phyloP scores from a whole-genome alignment of 2,329 filamentous ascomycete genomes.

The Geosmithia putterillii region DNA sequence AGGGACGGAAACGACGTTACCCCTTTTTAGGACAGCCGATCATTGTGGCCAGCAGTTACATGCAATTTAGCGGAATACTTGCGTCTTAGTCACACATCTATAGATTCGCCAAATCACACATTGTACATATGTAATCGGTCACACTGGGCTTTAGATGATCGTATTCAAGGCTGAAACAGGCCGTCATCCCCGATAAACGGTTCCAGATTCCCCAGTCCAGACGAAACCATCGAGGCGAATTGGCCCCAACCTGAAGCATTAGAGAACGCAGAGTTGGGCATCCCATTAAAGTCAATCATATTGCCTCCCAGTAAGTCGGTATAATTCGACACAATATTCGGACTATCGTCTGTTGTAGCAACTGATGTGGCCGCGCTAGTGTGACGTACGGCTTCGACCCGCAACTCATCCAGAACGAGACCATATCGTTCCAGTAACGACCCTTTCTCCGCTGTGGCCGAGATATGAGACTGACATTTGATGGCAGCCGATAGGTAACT shows the following conservation, averaged over 20 bases:
- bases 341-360: slow-evolving; percentile 3
- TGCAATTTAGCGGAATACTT: no score
- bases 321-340: slow-evolving; percentile 8
- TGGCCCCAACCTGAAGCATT: slow-evolving; percentile 11
- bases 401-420: slow-evolving; percentile 24
- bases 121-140: no score
- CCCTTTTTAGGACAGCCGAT: no score
- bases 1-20: no score
- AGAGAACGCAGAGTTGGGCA: slow-evolving; percentile 7
- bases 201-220: slow-evolving; percentile 12
- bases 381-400: slow-evolving; percentile 6
- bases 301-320: slow-evolving; percentile 5
- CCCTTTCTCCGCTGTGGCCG: slow-evolving; percentile 19
- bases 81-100: no score
- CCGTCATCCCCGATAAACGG: slow-evolving; percentile 5
- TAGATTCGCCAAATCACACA: no score
- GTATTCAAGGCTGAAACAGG: background rate
- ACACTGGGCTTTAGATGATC: no score
- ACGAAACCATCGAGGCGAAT: slow-evolving; percentile 13
- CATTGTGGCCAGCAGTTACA: no score
- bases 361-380: background rate
- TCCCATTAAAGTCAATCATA: slow-evolving; percentile 11
- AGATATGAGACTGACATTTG: slow-evolving; percentile 25
- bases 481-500: slow-evolving; percentile 22
- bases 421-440: slow-evolving; percentile 27